These are phyloP conservation scores for Penicillium sp. DNA, from an alignment of 2,329 filamentous ascomycete genomes.

Conservation along the genomic window DNA sequence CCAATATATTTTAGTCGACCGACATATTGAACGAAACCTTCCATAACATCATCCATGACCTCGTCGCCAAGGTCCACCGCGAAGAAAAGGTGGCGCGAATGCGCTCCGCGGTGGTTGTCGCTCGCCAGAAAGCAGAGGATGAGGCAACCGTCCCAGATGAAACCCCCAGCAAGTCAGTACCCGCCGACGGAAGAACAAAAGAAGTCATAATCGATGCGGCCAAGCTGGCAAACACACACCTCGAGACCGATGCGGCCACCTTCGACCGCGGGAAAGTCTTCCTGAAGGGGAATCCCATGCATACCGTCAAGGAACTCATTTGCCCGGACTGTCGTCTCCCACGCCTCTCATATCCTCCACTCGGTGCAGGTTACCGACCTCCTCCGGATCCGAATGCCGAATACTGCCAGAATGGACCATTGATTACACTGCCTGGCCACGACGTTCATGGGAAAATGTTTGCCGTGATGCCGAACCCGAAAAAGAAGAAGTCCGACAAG, in stretches of 20 bases:
- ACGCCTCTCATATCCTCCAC: slow-evolving; percentile 63
- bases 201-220: slow-evolving; percentile 44
- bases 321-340: slow-evolving; percentile 67
- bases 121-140: slow-evolving; percentile 52
- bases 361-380: slow-evolving; percentile 56
- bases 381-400: slow-evolving; percentile 58
- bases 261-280: slow-evolving; percentile 61
- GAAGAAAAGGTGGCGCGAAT: slow-evolving; percentile 66
- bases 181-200: slow-evolving; percentile 37
- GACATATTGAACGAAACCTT: slow-evolving; percentile 64
- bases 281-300: slow-evolving; percentile 64
- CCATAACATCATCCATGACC: slow-evolving; percentile 65
- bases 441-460: slow-evolving; percentile 65
- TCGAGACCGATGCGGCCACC: slow-evolving; percentile 59
- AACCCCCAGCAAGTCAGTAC: slow-evolving; percentile 38
- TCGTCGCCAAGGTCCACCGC: slow-evolving; percentile 64
- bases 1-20: slow-evolving; percentile 17
- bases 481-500: slow-evolving; percentile 45
- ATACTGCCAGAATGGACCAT: slow-evolving; percentile 66
- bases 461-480: slow-evolving; percentile 55
- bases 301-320: slow-evolving; percentile 64
- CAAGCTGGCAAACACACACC: slow-evolving; percentile 43
- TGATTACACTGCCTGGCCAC: slow-evolving; percentile 62
- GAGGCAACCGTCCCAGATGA: slow-evolving; percentile 43
- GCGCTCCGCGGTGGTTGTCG: slow-evolving; percentile 56